These are phyloP conservation scores for Desmodesmus armatus DNA, from an alignment of 139 green algal genomes.

Conservation along the genomic window DNA sequence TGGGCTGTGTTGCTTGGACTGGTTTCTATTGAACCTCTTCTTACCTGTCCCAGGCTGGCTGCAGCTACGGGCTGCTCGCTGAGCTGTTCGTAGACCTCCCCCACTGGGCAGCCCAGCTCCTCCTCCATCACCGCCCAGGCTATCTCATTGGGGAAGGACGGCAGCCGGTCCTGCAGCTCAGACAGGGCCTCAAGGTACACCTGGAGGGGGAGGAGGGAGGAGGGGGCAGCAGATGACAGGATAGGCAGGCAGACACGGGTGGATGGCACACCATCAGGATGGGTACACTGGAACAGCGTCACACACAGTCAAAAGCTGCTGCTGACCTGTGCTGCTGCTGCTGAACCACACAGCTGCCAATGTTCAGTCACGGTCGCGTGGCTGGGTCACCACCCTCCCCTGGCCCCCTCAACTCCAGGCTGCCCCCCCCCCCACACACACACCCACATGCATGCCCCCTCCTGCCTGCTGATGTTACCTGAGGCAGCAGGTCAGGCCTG, in stretches of 20 bases:
- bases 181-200: constrained; percentile 77
- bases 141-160: constrained; percentile 75
- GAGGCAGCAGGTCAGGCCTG: constrained; percentile 81
- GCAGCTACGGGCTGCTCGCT: constrained; percentile 84
- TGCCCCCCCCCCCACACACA: no score
- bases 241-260: no score
- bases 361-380: no score
- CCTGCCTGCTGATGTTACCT: constrained; percentile 66
- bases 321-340: not conserved
- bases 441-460: not conserved
- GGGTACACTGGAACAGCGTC: not conserved
- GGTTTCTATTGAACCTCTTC: no score
- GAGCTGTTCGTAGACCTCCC: constrained; percentile 73
- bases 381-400: no score
- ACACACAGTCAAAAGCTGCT: not conserved
- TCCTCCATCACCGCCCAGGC: constrained; percentile 86
- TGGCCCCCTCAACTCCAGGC: no score
- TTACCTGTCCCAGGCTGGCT: constrained; percentile 89
- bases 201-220: not conserved
- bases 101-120: constrained; percentile 78
- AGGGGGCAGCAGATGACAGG: constrained; percentile 5
- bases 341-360: not conserved
- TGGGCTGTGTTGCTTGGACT: no score
- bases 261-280: no score
- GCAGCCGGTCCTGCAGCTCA: constrained; percentile 86